Evolutionary conservation across 2,329 filamentous ascomycete genomes (phyloP).

Genomic region (Alternaria viburni): DNA sequence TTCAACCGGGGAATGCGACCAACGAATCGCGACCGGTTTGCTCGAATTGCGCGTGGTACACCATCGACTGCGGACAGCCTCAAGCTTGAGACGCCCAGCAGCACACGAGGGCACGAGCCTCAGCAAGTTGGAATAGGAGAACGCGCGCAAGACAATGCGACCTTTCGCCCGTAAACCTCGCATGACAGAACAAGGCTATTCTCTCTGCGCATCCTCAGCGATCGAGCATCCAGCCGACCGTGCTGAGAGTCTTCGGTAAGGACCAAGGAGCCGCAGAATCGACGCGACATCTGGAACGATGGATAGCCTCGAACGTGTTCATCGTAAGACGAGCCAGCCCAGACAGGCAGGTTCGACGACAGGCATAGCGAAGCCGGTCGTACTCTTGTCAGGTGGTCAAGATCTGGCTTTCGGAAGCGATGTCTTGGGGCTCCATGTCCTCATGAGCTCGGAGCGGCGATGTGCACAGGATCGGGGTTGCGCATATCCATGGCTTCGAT

Average conservation of each 20-base stretch:
- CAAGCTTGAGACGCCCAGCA: not conserved
- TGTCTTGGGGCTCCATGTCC: not conserved
- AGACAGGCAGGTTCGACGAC: rapidly evolving
- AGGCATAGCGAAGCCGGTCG: not conserved
- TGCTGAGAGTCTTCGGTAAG: not conserved
- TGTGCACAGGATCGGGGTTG: not conserved
- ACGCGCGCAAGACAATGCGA: not conserved
- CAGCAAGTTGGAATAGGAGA: not conserved
- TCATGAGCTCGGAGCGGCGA: not conserved
- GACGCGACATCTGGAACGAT: not conserved
- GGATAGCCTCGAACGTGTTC: not conserved
- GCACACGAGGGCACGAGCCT: not conserved
- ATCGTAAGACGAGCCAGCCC: not conserved
- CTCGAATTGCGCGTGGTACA: not conserved
- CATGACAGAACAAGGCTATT: not conserved
- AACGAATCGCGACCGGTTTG: not conserved
- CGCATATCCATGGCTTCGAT: not conserved
- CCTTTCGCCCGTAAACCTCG: not conserved
- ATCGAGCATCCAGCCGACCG: not conserved
- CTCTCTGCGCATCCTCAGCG: not conserved
- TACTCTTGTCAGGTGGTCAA: not conserved
- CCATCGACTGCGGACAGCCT: not conserved
- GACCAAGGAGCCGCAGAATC: not conserved
- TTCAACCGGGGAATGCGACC: not conserved
- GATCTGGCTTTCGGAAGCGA: not conserved